Conservation (phyloP, 2,329 filamentous ascomycete genomes). For the Pseudocercospora ulei region DNA sequence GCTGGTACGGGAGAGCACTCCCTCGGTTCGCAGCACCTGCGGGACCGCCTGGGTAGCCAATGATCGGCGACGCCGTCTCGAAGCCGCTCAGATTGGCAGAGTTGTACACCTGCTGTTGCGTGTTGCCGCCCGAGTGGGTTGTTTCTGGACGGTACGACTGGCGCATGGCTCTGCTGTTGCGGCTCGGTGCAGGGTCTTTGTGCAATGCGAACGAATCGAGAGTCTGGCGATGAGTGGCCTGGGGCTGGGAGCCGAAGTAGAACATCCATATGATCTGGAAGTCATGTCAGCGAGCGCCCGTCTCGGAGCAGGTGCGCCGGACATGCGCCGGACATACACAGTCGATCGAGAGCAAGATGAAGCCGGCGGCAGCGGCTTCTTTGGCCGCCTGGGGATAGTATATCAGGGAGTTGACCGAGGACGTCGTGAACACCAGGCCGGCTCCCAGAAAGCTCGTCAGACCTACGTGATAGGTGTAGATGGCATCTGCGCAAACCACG, state of each 20-base stretch:
- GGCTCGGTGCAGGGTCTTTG: constrained; percentile 62
- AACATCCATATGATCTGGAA: constrained; percentile 91
- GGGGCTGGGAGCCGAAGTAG: constrained; percentile 90
- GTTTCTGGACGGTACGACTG: constrained; percentile 76
- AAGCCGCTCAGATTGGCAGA: constrained; percentile 91
- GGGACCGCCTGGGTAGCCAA: constrained; percentile 52
- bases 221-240: constrained; percentile 74
- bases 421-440: constrained; percentile 74
- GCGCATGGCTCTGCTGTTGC: constrained; percentile 60
- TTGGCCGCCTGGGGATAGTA: constrained; percentile 60
- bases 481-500: constrained; percentile 73
- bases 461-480: constrained; percentile 84
- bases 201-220: constrained; percentile 91
- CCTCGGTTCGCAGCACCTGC: constrained; percentile 37
- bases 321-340: constrained; percentile 52
- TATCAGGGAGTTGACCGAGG: constrained; percentile 75
- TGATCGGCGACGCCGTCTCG: constrained; percentile 84
- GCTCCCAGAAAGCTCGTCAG: constrained; percentile 77
- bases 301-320: neutral
- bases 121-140: constrained; percentile 50
- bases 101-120: constrained; percentile 90
- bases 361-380: constrained; percentile 82
- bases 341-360: constrained; percentile 88
- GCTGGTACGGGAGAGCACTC: constrained; percentile 24
- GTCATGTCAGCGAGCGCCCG: constrained; percentile 1